Conservation (phyloP, 306 rosid genomes). For the Sphenostylis stenocarpa region DNA sequence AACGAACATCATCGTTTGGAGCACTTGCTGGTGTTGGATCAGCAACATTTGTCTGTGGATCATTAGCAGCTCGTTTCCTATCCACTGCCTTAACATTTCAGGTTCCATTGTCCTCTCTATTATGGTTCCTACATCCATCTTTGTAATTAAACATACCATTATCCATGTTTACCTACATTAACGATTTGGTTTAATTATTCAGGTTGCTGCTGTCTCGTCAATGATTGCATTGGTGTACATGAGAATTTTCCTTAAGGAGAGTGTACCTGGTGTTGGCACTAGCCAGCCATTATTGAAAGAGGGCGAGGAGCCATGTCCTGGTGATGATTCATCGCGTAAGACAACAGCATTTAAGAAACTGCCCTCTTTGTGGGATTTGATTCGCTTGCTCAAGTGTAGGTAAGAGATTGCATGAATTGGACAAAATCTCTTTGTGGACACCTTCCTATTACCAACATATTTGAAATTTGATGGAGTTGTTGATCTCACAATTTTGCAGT, state of each 20-base stretch:
- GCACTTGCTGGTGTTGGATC: slow-evolving; percentile 68
- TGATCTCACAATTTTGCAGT: slow-evolving; percentile 47
- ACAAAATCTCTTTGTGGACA: not conserved
- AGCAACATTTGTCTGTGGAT: slow-evolving; percentile 69
- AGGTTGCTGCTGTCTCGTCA: slow-evolving; percentile 69
- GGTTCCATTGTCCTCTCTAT: slow-evolving; percentile 34
- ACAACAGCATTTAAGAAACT: slow-evolving; percentile 48
- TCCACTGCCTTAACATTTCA: slow-evolving; percentile 64
- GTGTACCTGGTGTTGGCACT: slow-evolving; percentile 39
- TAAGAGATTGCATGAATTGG: slow-evolving; percentile 7
- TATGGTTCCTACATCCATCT: not conserved
- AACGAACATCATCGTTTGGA: slow-evolving; percentile 72
- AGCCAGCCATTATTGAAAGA: slow-evolving; percentile 66
- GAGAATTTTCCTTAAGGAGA: slow-evolving; percentile 84
- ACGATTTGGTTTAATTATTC: slow-evolving; percentile 3
- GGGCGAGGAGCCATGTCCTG: slow-evolving; percentile 5
- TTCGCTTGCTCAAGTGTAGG: slow-evolving; percentile 62
- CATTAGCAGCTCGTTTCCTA: slow-evolving; percentile 74
- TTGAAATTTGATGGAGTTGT: not conserved
- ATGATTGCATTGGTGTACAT: slow-evolving; percentile 63
- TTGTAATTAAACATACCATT: not conserved
- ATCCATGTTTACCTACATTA: not conserved
- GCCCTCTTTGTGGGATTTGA: slow-evolving; percentile 48
- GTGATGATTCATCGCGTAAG: slow-evolving; percentile 28
- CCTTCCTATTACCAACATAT: not conserved